These are phyloP conservation scores for Myxozyma neotropica DNA, from an alignment of 805 yeast species.

Conservation along the genomic window DNA sequence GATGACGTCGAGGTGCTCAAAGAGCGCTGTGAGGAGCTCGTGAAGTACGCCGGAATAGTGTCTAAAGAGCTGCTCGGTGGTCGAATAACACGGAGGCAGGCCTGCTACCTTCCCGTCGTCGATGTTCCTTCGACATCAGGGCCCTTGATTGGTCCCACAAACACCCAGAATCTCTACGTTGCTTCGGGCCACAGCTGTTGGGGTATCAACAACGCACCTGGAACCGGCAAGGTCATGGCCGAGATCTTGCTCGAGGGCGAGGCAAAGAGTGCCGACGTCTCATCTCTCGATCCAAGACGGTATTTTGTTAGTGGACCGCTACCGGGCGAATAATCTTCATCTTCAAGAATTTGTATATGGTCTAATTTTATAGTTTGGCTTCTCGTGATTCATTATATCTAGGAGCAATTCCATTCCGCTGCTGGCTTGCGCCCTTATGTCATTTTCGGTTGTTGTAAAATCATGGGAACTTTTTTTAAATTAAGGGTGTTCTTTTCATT, in stretches of 20 bases:
- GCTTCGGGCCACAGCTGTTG: conserved; percentile 98
- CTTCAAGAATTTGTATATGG: not conserved
- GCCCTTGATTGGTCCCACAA: conserved; percentile 92
- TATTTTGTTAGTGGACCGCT: conserved; percentile 59
- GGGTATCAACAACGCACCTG: conserved; percentile 99
- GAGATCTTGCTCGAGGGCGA: conserved; percentile 85
- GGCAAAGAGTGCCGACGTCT: conserved; percentile 72
- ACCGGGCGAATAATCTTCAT: conserved; percentile 17
- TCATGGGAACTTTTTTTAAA: conserved; percentile 6
- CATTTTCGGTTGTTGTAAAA: conserved; percentile 4
- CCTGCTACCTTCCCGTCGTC: conserved; percentile 92
- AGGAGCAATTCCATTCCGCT: not conserved
- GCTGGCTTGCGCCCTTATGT: not conserved
- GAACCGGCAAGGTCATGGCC: conserved; percentile 90
- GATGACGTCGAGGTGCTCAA: conserved; percentile 89
- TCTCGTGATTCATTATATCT: not conserved
- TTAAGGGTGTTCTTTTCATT: conserved; percentile 5
- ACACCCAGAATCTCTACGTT: conserved; percentile 71
- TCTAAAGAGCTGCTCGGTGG: conserved; percentile 73
- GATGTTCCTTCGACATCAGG: conserved; percentile 93
- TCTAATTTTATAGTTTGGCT: not conserved
- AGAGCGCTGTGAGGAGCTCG: conserved; percentile 85
- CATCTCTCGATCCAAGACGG: conserved; percentile 80
- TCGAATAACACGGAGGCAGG: conserved; percentile 78
- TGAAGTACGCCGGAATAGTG: conserved; percentile 74